Percentiles rank a stretch among this genome's conserved stretches.
phyloP scores from a whole-genome alignment of 306 rosid genomes.

The Corylus heterophylla region DNA sequence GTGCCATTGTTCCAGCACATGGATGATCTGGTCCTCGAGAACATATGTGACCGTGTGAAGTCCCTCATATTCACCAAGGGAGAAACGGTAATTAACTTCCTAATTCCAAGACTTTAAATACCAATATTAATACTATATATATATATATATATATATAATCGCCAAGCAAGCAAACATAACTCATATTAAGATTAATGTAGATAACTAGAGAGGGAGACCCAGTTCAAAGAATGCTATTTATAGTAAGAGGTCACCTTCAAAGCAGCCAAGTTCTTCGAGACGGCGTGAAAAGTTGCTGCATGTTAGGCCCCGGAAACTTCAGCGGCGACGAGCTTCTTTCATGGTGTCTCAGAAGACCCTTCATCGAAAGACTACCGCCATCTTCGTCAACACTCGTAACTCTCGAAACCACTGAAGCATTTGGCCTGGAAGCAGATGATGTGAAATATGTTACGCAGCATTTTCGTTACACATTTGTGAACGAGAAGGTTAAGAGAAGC shows the following conservation, averaged over 20 bases:
- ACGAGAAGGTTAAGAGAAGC: slow-evolving; percentile 85
- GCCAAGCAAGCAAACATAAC: background rate
- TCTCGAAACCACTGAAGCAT: slow-evolving; percentile 83
- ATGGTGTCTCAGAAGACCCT: slow-evolving; percentile 85
- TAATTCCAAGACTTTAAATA: background rate
- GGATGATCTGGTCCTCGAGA: slow-evolving; percentile 89
- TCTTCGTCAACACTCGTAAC: slow-evolving; percentile 75
- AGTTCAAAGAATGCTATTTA: slow-evolving; percentile 89
- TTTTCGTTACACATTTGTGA: slow-evolving; percentile 86
- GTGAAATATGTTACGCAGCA: slow-evolving; percentile 92
- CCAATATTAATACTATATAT: background rate
- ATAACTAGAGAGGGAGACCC: slow-evolving; percentile 88
- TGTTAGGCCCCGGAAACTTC: slow-evolving; percentile 95
- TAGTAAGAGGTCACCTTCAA: slow-evolving; percentile 90
- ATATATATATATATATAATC: background rate
- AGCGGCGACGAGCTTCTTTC: slow-evolving; percentile 92
- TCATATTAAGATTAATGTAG: slow-evolving; percentile 30
- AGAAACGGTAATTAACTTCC: slow-evolving; percentile 66
- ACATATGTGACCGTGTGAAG: slow-evolving; percentile 93
- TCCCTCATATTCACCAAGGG: slow-evolving; percentile 91
- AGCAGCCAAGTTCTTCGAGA: slow-evolving; percentile 87
- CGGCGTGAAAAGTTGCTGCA: slow-evolving; percentile 85
- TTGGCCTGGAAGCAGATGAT: slow-evolving; percentile 77
- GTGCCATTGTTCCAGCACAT: slow-evolving; percentile 90
- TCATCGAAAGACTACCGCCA: slow-evolving; percentile 72